phyloP scores from a whole-genome alignment of 176 grass and related monocot genomes.

The Eragrostis nindensis region DNA sequence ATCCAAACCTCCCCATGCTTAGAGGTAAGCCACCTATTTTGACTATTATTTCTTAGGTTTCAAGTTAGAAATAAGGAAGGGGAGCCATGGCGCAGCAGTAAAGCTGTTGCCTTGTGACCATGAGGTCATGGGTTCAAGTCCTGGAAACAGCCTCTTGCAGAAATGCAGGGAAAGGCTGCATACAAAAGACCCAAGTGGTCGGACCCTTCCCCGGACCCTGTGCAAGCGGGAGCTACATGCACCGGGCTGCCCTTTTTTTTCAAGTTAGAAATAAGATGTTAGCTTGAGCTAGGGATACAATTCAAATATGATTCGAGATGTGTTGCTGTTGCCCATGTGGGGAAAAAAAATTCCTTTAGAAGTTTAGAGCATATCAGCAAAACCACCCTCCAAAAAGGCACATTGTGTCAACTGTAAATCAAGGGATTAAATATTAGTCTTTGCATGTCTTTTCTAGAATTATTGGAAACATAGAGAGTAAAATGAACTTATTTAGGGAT shows the following conservation, averaged over 20 bases:
- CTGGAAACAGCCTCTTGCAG: no score
- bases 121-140: no score
- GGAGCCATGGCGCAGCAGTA: no score
- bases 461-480: not conserved
- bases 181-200: no score
- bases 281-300: not conserved
- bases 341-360: not conserved
- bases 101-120: no score
- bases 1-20: not conserved
- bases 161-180: no score
- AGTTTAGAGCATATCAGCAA: not conserved
- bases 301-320: not conserved
- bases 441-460: not conserved
- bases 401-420: not conserved
- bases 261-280: no score
- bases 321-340: conserved; percentile 3
- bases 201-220: no score
- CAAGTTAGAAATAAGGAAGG: conserved; percentile 14
- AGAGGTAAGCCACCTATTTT: not conserved
- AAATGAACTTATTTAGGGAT: not conserved
- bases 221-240: no score
- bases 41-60: not conserved
- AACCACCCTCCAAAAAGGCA: not conserved
- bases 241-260: no score
- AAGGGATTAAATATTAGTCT: not conserved